A percentile compares a stretch with the other conserved stretches of the same genome.
Conservation (phyloP, 1,139 yeast genomes). For the Suhomyces chickasaworum region DNA sequence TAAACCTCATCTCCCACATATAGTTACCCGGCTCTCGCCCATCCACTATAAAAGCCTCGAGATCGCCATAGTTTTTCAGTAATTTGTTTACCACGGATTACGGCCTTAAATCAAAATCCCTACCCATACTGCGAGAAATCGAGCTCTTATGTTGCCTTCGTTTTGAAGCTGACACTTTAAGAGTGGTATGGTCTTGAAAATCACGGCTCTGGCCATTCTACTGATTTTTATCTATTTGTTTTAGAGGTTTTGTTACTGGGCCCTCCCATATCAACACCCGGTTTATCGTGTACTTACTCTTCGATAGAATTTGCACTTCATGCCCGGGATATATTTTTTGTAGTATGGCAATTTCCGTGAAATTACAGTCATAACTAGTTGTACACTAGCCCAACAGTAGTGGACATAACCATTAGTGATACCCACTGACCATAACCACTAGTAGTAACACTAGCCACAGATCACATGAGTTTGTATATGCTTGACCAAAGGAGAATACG, state of each 20-base stretch:
- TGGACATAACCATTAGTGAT: too few relatives aligned
- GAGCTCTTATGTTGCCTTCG: slow-evolving; percentile 18
- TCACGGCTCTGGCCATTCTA: slow-evolving; percentile 3
- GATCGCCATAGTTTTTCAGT: slow-evolving; percentile 18
- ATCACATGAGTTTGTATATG: too few relatives aligned
- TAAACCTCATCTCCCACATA: not conserved
- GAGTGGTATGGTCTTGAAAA: slow-evolving; percentile 16
- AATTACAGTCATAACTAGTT: too few relatives aligned
- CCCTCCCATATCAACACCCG: slow-evolving; percentile 50
- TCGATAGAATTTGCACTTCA: slow-evolving; percentile 51
- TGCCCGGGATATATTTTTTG: slow-evolving; percentile 49
- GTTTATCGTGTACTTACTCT: slow-evolving; percentile 50
- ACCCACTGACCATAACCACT: too few relatives aligned
- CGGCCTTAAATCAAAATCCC: slow-evolving; percentile 37
- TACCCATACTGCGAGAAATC: slow-evolving; percentile 14
- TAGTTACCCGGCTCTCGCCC: slow-evolving; percentile 19
- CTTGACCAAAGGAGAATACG: too few relatives aligned
- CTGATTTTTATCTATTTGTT: slow-evolving; percentile 20
- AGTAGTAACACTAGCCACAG: too few relatives aligned
- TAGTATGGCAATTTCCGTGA: too few relatives aligned
- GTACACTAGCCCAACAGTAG: too few relatives aligned
- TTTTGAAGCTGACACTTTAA: slow-evolving; percentile 22
- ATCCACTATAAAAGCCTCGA: not conserved
- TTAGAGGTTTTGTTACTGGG: slow-evolving; percentile 33
- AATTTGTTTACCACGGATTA: slow-evolving; percentile 52